Evolutionary conservation across 2,329 filamentous ascomycete species (phyloP).

Genomic region (Xylariaceae sp.): DNA sequence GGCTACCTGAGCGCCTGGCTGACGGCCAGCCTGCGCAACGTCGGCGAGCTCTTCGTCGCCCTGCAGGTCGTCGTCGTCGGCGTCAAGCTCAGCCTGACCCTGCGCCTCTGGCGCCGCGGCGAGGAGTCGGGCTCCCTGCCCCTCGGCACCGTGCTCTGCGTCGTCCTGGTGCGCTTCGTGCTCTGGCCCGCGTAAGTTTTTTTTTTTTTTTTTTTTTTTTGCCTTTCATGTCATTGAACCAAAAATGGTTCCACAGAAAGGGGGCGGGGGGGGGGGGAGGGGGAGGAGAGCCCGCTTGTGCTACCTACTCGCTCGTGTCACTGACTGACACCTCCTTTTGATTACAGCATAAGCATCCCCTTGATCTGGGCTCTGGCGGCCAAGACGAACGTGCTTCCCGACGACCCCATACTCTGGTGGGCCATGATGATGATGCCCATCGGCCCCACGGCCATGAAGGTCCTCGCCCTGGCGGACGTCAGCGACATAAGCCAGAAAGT

Average conservation of each 20-base stretch:
- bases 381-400: constrained; percentile 34
- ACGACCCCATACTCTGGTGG: constrained; percentile 52
- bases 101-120: constrained; percentile 39
- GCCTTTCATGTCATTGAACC: too few relatives aligned
- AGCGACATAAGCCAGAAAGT: constrained; percentile 10
- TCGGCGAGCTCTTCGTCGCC: constrained; percentile 51
- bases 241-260: too few relatives aligned
- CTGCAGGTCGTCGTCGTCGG: constrained; percentile 52
- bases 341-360: constrained; percentile 35
- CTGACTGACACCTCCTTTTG: neutral
- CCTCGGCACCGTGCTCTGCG: constrained; percentile 34
- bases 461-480: constrained; percentile 40
- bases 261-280: too few relatives aligned
- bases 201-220: too few relatives aligned
- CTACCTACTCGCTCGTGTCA: neutral
- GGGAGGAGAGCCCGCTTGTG: neutral
- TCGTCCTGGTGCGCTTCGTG: constrained; percentile 42
- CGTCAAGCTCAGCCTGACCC: constrained; percentile 43
- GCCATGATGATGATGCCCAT: constrained; percentile 52
- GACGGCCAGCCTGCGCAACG: constrained; percentile 43
- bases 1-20: constrained; percentile 52
- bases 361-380: constrained; percentile 41
- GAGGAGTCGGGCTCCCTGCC: constrained; percentile 33
- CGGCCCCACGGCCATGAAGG: constrained; percentile 46
- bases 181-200: constrained; percentile 43